A percentile compares a stretch with the other conserved stretches of the same genome.
phyloP scores from a whole-genome alignment of 1,284 basidiomycete species.

The Moniliella sp. region DNA sequence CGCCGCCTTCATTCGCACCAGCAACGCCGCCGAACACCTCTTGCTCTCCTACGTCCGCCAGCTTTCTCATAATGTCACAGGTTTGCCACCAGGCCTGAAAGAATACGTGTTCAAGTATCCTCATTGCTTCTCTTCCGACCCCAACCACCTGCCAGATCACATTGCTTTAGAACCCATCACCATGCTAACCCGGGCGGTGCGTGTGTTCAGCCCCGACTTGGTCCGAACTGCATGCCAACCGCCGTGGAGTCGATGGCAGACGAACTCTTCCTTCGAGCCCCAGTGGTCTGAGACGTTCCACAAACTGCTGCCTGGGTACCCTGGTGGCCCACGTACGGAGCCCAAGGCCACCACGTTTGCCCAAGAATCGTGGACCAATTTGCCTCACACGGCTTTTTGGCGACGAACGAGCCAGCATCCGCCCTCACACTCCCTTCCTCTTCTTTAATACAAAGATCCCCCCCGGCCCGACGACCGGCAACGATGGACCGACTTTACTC shows the following conservation, averaged over 20 bases:
- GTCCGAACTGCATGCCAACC: conserved; percentile 18
- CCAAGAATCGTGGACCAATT: conserved; percentile 23
- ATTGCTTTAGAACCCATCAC: conserved; percentile 20
- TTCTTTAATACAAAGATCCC: conserved; percentile 11
- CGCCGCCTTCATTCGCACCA: conserved; percentile 19
- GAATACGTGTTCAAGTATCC: conserved; percentile 24
- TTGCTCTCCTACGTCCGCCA: conserved; percentile 25
- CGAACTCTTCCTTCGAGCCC: conserved; percentile 10
- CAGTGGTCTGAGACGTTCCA: conserved; percentile 24
- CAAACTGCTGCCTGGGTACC: conserved; percentile 23
- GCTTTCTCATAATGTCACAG: conserved; percentile 8
- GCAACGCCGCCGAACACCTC: conserved; percentile 29
- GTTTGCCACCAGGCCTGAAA: conserved; percentile 16
- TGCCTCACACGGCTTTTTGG: conserved; percentile 16
- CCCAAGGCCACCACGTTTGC: conserved; percentile 7
- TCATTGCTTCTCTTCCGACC: conserved; percentile 11
- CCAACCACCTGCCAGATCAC: conserved; percentile 6
- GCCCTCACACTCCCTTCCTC: conserved; percentile 25
- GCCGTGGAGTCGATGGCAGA: conserved; percentile 7
- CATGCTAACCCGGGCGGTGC: conserved; percentile 19
- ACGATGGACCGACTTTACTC: conserved; percentile 25
- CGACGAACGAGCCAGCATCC: conserved; percentile 18
- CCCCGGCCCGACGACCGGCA: conserved; percentile 5
- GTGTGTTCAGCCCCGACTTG: conserved; percentile 22
- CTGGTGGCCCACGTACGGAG: conserved; percentile 3